These are phyloP conservation scores for Maudiozyma humilis DNA, from an alignment of 1,139 yeast species.

Conservation along the genomic window DNA sequence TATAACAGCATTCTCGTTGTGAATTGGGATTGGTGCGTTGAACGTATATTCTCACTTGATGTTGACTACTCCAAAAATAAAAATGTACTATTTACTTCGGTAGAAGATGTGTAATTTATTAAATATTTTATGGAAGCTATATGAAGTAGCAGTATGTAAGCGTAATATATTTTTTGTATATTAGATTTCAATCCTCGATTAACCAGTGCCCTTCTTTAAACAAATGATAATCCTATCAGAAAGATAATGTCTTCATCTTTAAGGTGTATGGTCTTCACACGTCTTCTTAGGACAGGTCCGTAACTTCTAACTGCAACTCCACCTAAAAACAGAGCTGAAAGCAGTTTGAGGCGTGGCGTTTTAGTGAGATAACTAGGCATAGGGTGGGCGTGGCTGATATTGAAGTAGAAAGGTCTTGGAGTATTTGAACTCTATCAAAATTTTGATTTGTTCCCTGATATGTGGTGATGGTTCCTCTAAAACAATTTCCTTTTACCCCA, in stretches of 20 bases:
- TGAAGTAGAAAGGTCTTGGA: too few species aligned
- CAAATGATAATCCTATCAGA: slow-evolving; percentile 1
- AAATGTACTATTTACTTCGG: slow-evolving; percentile 6
- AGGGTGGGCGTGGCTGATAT: neutral
- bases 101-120: neutral
- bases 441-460: too few species aligned
- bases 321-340: neutral
- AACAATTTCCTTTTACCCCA: too few species aligned
- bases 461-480: too few species aligned
- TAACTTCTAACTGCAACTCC: slow-evolving; percentile 1
- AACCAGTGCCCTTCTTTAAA: too few species aligned
- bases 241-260: slow-evolving; percentile 3
- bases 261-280: neutral
- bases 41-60: slow-evolving; percentile 16
- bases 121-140: too few species aligned
- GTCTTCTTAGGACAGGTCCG: neutral
- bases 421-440: too few species aligned
- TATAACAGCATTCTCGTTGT: slow-evolving; percentile 16
- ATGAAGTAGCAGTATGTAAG: too few species aligned
- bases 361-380: neutral
- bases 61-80: slow-evolving; percentile 9
- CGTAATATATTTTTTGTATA: too few species aligned
- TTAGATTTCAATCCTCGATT: too few species aligned
- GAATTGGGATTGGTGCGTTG: slow-evolving; percentile 26
- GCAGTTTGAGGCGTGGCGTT: slow-evolving; percentile 1